These are phyloP conservation scores for Saccharomycopsis sp. DNA, from an alignment of 805 yeast genomes.

Conservation along the genomic window DNA sequence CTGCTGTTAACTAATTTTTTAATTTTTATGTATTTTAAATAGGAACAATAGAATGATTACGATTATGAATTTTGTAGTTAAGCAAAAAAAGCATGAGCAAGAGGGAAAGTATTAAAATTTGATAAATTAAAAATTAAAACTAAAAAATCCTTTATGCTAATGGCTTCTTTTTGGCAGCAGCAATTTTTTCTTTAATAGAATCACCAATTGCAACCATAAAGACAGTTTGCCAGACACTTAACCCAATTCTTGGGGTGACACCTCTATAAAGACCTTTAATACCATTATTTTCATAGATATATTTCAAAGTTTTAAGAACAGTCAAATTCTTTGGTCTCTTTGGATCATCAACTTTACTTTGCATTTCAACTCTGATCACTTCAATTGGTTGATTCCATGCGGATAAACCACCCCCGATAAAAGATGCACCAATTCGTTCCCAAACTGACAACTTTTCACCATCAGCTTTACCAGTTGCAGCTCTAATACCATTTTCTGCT, in stretches of 20 bases:
- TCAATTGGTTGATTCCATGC: constrained; percentile 99
- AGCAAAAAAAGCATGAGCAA: background rate
- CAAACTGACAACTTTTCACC: constrained; percentile 59
- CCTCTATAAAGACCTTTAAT: constrained; percentile 90
- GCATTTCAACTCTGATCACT: constrained; percentile 97
- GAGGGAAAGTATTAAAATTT: background rate
- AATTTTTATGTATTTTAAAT: no score
- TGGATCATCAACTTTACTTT: constrained; percentile 88
- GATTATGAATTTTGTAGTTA: background rate
- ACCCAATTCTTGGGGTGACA: constrained; percentile 92
- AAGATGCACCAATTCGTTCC: constrained; percentile 81
- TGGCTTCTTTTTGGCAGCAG: constrained; percentile 5
- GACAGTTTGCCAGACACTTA: constrained; percentile 97
- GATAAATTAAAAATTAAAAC: background rate
- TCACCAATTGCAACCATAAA: constrained; percentile 99
- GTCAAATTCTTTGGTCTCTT: constrained; percentile 89
- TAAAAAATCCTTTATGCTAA: background rate
- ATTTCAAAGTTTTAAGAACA: constrained; percentile 68
- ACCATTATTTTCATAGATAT: constrained; percentile 79
- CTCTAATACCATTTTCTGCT: constrained; percentile 80
- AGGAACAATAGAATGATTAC: background rate
- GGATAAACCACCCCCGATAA: constrained; percentile 92
- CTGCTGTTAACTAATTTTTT: background rate
- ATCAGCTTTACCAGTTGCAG: constrained; percentile 49
- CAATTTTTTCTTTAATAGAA: constrained; percentile 56